Evolutionary conservation across 257 asterid species (phyloP).

Genomic region (Ilex asprella): DNA sequence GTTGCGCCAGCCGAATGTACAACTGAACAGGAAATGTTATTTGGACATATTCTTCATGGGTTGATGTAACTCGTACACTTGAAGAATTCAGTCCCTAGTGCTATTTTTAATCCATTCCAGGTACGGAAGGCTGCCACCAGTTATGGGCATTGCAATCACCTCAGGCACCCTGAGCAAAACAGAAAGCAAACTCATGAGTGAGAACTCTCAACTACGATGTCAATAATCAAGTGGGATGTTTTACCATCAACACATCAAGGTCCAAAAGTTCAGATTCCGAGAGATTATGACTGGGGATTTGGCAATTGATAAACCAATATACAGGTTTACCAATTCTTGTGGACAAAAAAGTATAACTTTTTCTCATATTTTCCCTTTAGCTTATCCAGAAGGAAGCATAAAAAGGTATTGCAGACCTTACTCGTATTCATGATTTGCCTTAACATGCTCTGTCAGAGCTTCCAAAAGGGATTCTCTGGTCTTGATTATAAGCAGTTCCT

Average conservation of each 20-base stretch:
- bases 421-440: conserved; percentile 92
- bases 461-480: conserved; percentile 85
- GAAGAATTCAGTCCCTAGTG: conserved; percentile 42
- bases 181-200: background rate
- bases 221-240: too few species aligned
- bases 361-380: too few species aligned
- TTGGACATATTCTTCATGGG: background rate
- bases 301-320: too few species aligned
- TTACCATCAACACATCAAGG: background rate
- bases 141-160: conserved; percentile 85
- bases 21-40: background rate
- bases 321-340: too few species aligned
- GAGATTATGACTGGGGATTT: too few species aligned
- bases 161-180: conserved; percentile 65
- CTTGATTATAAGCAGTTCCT: conserved; percentile 91
- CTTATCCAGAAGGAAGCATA: too few species aligned
- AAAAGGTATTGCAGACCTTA: conserved; percentile 21
- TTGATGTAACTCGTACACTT: background rate
- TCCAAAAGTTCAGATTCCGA: too few species aligned
- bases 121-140: conserved; percentile 68
- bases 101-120: conserved; percentile 87
- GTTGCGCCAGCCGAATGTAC: background rate
- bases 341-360: too few species aligned
- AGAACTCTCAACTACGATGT: background rate
- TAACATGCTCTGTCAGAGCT: conserved; percentile 80